phyloP scores from a whole-genome alignment of 768 basidiomycete species.

The Xerocomus potaroensis region DNA sequence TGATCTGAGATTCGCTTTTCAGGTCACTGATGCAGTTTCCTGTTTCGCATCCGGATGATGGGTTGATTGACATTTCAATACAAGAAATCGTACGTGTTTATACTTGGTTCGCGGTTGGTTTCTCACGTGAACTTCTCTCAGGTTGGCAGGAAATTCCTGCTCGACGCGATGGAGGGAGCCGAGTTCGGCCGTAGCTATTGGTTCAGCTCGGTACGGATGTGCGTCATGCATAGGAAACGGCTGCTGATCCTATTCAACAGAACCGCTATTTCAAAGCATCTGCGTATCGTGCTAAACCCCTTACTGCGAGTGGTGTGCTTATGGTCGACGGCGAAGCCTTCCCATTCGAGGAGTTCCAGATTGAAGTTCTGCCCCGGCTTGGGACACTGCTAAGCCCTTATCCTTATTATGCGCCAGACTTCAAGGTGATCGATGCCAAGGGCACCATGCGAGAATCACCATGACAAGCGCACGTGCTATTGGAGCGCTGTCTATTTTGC shows the following conservation, averaged over 20 bases:
- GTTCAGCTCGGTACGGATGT: slow-evolving; percentile 48
- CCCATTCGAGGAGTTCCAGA: slow-evolving; percentile 70
- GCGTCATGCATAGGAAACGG: background rate
- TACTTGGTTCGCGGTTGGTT: background rate
- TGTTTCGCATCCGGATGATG: slow-evolving; percentile 74
- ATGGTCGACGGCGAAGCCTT: slow-evolving; percentile 77
- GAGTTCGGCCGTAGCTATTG: slow-evolving; percentile 60
- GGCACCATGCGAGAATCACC: slow-evolving; percentile 17
- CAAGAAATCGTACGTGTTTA: slow-evolving; percentile 52
- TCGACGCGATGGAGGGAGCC: slow-evolving; percentile 56
- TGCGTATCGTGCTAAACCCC: slow-evolving; percentile 68
- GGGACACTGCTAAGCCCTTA: slow-evolving; percentile 63
- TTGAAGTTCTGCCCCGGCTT: slow-evolving; percentile 68
- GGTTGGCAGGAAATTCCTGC: slow-evolving; percentile 42
- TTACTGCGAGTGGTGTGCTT: slow-evolving; percentile 48
- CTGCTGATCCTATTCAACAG: slow-evolving; percentile 34
- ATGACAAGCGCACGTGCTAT: no score
- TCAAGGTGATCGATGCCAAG: slow-evolving; percentile 30
- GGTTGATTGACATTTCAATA: slow-evolving; percentile 65
- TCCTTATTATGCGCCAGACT: slow-evolving; percentile 51
- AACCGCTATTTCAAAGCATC: slow-evolving; percentile 68
- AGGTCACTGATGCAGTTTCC: slow-evolving; percentile 84
- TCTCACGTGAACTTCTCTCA: slow-evolving; percentile 10
- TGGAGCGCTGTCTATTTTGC: background rate
- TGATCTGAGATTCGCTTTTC: background rate